These are phyloP conservation scores for Xylariaceae sp. DNA, from an alignment of 2,329 filamentous ascomycete species.

Conservation along the genomic window DNA sequence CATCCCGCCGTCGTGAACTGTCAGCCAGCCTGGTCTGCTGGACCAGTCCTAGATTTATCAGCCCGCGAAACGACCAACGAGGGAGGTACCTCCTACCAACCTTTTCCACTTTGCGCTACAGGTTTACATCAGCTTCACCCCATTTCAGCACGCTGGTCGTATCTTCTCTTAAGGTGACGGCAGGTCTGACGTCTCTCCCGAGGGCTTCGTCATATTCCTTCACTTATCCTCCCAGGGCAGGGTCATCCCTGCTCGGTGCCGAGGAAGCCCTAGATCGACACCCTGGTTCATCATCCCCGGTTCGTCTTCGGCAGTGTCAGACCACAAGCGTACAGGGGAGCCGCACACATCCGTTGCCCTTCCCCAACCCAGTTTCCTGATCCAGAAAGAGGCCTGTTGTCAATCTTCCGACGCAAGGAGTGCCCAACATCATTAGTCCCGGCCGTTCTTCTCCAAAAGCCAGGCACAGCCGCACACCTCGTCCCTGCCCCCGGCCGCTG, in stretches of 20 bases:
- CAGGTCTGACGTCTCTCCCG: constrained; percentile 12
- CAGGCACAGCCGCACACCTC: constrained; percentile 23
- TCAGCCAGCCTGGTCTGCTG: constrained; percentile 14
- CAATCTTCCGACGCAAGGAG: constrained; percentile 27
- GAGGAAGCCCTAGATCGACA: constrained; percentile 24
- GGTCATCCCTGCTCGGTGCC: constrained; percentile 21
- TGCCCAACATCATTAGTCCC: constrained; percentile 28
- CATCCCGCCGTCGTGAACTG: constrained; percentile 12
- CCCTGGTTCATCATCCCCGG: constrained; percentile 19
- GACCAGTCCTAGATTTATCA: constrained; percentile 13
- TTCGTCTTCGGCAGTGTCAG: constrained; percentile 20
- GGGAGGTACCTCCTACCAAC: too few relatives aligned
- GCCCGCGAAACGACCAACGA: constrained; percentile 11
- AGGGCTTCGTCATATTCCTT: constrained; percentile 15
- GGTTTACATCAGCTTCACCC: constrained; percentile 13
- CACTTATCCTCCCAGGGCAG: constrained; percentile 11
- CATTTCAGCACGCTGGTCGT: constrained; percentile 7
- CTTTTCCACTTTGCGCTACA: constrained; percentile 15
- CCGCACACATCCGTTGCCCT: constrained; percentile 14
- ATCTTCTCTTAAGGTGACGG: constrained; percentile 3
- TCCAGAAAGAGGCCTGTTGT: constrained; percentile 38
- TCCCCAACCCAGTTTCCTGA: constrained; percentile 23
- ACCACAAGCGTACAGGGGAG: constrained; percentile 21
- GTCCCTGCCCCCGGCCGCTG: constrained; percentile 16
- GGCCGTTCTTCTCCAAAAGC: constrained; percentile 26